Percentiles rank a stretch among this genome's conserved stretches.
Evolutionary conservation across 805 yeast genomes (phyloP).

Genomic region (Ogataea polymorpha): DNA sequence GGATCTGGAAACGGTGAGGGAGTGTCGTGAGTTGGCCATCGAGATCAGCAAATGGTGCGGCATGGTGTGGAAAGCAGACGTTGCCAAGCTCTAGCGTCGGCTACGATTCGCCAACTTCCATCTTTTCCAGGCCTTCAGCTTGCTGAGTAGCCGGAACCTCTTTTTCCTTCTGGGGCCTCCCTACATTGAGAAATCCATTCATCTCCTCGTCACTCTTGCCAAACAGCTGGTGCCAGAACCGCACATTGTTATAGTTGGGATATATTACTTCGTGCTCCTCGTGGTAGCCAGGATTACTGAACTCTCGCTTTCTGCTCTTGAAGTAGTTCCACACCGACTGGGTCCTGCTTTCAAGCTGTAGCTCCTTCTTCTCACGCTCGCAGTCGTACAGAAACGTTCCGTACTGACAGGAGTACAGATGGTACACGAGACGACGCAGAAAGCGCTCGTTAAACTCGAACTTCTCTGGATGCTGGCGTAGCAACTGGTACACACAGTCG

Average conservation of each 20-base stretch:
- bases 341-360: constrained; percentile 46
- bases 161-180: neutral
- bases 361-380: constrained; percentile 58
- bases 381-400: constrained; percentile 82
- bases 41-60: constrained; percentile 75
- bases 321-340: constrained; percentile 94
- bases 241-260: constrained; percentile 59
- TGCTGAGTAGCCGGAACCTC: neutral
- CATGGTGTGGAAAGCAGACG: constrained; percentile 53
- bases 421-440: constrained; percentile 78
- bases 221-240: constrained; percentile 88
- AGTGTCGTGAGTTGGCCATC: constrained; percentile 59
- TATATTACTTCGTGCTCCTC: constrained; percentile 47
- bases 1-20: constrained; percentile 56
- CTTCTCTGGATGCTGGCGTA: constrained; percentile 61
- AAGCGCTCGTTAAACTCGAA: constrained; percentile 92
- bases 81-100: constrained; percentile 45
- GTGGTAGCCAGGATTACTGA: constrained; percentile 50
- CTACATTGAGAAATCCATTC: constrained; percentile 35
- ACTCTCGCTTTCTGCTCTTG: constrained; percentile 68
- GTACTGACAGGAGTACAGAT: constrained; percentile 89
- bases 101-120: constrained; percentile 5
- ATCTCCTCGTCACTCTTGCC: constrained; percentile 72
- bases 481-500: constrained; percentile 82
- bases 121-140: constrained; percentile 1